Evolutionary conservation across 225 moss, liverwort and hornwort genomes (phyloP).

Genomic region (Ulota crispa): DNA sequence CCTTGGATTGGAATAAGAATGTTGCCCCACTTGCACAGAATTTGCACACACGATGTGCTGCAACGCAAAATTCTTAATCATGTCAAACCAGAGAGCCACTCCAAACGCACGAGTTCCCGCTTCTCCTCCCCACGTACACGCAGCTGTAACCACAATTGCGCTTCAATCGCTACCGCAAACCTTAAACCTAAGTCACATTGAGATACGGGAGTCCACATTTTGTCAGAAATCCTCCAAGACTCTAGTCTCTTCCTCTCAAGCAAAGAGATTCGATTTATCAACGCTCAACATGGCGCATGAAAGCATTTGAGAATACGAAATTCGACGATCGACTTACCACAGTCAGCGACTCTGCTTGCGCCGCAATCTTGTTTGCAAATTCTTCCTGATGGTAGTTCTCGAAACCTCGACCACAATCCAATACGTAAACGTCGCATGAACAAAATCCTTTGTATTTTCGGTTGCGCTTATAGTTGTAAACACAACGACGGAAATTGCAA

Average conservation of each 20-base stretch:
- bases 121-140: not conserved
- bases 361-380: not conserved
- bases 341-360: not conserved
- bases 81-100: not conserved
- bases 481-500: no score
- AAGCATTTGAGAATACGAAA: not conserved
- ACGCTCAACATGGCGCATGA: not conserved
- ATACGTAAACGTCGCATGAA: no score
- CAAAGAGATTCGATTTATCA: not conserved
- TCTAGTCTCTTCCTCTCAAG: not conserved
- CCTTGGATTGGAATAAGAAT: slow-evolving; percentile 1
- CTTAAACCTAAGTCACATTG: not conserved
- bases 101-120: not conserved
- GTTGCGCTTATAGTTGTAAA: no score
- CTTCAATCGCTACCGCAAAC: not conserved
- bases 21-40: not conserved
- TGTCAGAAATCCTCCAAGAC: not conserved
- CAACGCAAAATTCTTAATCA: slow-evolving; percentile 25
- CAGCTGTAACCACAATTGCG: slow-evolving; percentile 5
- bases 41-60: slow-evolving; percentile 17
- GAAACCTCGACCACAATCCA: not conserved
- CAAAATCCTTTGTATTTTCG: no score
- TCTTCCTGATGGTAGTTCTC: not conserved
- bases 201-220: not conserved
- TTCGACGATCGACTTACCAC: not conserved